Conservation (phyloP, 2,329 filamentous ascomycete genomes). For the Aspergillus floridensis region DNA sequence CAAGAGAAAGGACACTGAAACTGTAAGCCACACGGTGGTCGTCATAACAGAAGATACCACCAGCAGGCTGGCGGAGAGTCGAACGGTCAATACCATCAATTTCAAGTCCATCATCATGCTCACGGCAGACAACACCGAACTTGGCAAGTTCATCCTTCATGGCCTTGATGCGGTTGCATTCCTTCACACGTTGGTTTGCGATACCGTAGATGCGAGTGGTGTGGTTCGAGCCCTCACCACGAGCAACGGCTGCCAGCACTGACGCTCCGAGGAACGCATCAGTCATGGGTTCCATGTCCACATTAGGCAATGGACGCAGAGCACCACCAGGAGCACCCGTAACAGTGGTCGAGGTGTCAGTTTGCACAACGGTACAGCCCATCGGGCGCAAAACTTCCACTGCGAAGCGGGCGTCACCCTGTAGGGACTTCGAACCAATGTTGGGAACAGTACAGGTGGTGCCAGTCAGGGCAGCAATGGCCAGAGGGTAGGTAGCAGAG, state of each 20-base stretch:
- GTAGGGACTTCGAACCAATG: conserved; percentile 85
- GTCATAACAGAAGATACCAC: conserved; percentile 85
- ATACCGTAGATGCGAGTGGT: conserved; percentile 88
- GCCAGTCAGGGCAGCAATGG: conserved; percentile 90
- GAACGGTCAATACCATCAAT: conserved; percentile 58
- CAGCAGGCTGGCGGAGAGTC: conserved; percentile 55
- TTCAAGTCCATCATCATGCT: conserved; percentile 89
- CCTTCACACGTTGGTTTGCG: conserved; percentile 95
- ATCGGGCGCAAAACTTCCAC: conserved; percentile 86
- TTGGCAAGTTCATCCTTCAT: conserved; percentile 95
- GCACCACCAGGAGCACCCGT: conserved; percentile 76
- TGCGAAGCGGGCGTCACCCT: conserved; percentile 93
- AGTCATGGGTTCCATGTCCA: conserved; percentile 99
- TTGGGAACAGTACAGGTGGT: conserved; percentile 96
- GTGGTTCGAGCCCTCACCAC: conserved; percentile 58
- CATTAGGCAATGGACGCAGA: conserved; percentile 71
- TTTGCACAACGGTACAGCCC: conserved; percentile 89
- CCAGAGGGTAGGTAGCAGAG: conserved; percentile 92
- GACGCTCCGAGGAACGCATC: conserved; percentile 96
- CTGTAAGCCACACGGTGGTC: conserved; percentile 98
- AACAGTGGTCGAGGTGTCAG: conserved; percentile 81
- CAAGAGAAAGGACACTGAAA: conserved; percentile 81
- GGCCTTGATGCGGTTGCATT: conserved; percentile 92
- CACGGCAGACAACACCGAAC: conserved; percentile 80
- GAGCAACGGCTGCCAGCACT: conserved; percentile 84